A percentile compares a stretch with the other conserved stretches of the same genome.
Evolutionary conservation across 2,329 filamentous ascomycete genomes (phyloP).

Genomic region (Grosmannia clavigera): DNA sequence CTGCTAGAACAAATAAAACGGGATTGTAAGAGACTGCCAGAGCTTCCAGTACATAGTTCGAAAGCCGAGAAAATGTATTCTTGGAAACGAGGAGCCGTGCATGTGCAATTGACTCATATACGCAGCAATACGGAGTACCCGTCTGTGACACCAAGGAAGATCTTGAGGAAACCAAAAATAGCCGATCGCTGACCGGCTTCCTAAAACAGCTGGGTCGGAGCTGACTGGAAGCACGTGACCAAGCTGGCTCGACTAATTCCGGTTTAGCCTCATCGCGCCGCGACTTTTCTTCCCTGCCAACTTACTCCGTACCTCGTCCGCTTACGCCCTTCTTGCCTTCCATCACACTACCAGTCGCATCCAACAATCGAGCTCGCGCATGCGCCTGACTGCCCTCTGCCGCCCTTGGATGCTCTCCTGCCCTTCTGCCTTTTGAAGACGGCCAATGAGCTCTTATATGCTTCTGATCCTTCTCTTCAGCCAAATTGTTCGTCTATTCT

Average conservation of each 20-base stretch:
- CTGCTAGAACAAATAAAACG: too few species aligned
- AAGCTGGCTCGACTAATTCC: not conserved
- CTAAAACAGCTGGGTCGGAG: not conserved
- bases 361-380: not conserved
- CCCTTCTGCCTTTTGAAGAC: not conserved
- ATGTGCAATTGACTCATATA: too few species aligned
- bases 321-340: not conserved
- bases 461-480: not conserved
- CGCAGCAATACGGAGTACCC: too few species aligned
- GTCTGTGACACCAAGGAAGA: too few species aligned
- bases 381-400: not conserved
- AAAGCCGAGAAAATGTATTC: too few species aligned
- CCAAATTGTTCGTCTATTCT: constrained; percentile 11
- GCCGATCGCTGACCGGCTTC: not conserved
- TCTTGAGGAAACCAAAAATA: too few species aligned
- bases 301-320: not conserved
- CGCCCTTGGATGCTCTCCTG: not conserved
- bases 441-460: not conserved
- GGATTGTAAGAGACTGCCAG: too few species aligned
- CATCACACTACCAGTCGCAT: not conserved
- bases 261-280: not conserved
- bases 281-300: not conserved
- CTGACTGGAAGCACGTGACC: not conserved
- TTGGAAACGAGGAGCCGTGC: too few species aligned
- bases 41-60: too few species aligned